Evolutionary conservation across 2,329 filamentous ascomycete genomes (phyloP), one percentile per base, ranked within the genome.

Genomic region (Alternaria longipes): DNA sequence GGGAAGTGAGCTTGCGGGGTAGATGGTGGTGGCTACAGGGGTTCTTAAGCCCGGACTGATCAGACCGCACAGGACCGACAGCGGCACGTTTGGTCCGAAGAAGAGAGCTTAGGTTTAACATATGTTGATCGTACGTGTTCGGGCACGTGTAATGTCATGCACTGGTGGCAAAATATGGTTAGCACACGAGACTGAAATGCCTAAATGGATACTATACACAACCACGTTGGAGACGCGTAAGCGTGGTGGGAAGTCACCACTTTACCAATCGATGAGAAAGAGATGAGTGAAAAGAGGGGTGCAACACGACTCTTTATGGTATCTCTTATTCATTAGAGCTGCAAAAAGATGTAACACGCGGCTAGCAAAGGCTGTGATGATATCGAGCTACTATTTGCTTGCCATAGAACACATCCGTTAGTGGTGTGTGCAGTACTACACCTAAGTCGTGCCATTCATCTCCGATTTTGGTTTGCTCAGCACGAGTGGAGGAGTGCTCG

Each of bases 401-500:
- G 20, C 20, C 20, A 42, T 42, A 24, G 12, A 24, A 8, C 40
- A 4, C 16, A 6, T 36, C 32, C 12, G 14, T 8, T 36, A 36
- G 14, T 16, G 14, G 6, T 36, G 32, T 5, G 24, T 20, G 1
- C 28, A 40, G 40, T 36, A 42, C 49, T 8, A 1, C 11, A 38
- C 24, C 44, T 62, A 67, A 57, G 45, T 20, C 26, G 22, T 11
- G 6, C 30, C 18, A 20, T 51, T 28, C 11, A 40, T 24, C 14
- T 74, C 70, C 9, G 71, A 73, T 47, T 68, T 63, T 7, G 71
- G 62, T 44, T 67, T 70, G 41, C 74, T 74, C 34, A 85, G 64
- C 40, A 79, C 80, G 65, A 86, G 69, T 11, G 82, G 74, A 49
- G 79, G 80, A 28, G 80, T 76, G 28, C 79, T 79, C 1, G 77